Percentiles rank a stretch among this genome's conserved stretches.
phyloP scores from a whole-genome alignment of 2,329 filamentous ascomycete genomes.

The Colletotrichum lupini region DNA sequence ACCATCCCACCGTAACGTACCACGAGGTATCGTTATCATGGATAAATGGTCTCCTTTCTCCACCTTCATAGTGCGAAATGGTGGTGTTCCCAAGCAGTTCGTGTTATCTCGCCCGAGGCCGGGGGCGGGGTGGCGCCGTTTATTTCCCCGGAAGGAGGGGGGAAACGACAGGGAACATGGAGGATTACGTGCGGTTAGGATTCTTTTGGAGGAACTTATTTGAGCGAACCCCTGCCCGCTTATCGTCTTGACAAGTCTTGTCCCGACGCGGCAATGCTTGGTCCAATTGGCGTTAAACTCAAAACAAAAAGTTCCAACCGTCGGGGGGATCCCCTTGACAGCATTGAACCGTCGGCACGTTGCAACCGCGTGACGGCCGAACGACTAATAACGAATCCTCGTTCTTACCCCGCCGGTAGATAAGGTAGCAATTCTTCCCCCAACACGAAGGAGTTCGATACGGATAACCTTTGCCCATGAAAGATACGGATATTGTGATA shows the following conservation, averaged over 20 bases:
- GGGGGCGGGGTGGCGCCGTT: conserved; percentile 6
- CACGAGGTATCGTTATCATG: conserved; percentile 19
- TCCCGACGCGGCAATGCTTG: conserved; percentile 34
- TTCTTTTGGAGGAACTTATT: background rate
- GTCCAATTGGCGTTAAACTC: conserved; percentile 7
- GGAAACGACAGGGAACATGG: background rate
- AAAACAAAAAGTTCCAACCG: background rate
- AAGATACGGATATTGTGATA: conserved; percentile 26
- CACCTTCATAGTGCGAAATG: background rate
- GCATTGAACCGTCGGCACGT: background rate
- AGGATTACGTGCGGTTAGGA: background rate
- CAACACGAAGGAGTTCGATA: too few relatives aligned
- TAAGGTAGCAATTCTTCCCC: conserved; percentile 11
- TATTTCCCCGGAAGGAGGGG: conserved; percentile 24
- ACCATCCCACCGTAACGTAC: conserved; percentile 23
- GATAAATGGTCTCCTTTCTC: background rate
- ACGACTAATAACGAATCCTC: background rate
- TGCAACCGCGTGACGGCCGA: conserved; percentile 18
- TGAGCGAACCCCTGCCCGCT: conserved; percentile 11
- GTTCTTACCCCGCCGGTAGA: conserved; percentile 13
- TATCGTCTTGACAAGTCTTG: conserved; percentile 31
- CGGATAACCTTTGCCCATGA: background rate
- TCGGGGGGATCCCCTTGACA: conserved; percentile 16
- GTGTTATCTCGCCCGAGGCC: conserved; percentile 15
- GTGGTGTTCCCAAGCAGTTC: background rate